Evolutionary conservation across 768 basidiomycete genomes (phyloP).

Genomic region (Trametes villosa): DNA sequence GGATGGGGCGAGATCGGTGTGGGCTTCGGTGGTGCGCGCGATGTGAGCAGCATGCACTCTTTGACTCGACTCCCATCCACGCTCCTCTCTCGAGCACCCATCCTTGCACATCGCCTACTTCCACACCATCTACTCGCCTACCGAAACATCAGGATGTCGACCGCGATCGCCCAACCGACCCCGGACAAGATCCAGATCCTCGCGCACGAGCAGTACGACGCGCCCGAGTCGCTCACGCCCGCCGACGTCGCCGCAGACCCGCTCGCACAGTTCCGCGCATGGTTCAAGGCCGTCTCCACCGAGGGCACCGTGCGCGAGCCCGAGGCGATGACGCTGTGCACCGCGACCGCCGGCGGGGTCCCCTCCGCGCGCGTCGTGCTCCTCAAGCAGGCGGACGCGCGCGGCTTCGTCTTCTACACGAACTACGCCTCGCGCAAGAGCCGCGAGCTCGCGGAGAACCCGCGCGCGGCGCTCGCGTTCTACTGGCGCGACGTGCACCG

Average conservation of each 20-base stretch:
- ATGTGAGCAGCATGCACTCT: slow-evolving; percentile 10
- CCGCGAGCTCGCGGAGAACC: slow-evolving; percentile 74
- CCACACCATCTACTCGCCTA: background rate
- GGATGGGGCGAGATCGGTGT: background rate
- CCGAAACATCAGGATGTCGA: slow-evolving; percentile 10
- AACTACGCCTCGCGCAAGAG: slow-evolving; percentile 97
- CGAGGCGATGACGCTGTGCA: slow-evolving; percentile 87
- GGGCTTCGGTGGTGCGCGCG: background rate
- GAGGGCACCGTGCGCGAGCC: slow-evolving; percentile 74
- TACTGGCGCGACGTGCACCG: slow-evolving; percentile 89
- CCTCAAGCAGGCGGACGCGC: slow-evolving; percentile 86
- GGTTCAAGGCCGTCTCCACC: slow-evolving; percentile 76
- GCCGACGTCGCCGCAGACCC: slow-evolving; percentile 66
- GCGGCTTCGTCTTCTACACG: slow-evolving; percentile 95
- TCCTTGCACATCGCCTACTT: background rate
- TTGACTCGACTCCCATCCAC: slow-evolving; percentile 10
- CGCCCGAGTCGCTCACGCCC: slow-evolving; percentile 68
- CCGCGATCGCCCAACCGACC: slow-evolving; percentile 46
- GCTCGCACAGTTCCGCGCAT: slow-evolving; percentile 81
- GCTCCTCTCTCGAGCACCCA: background rate
- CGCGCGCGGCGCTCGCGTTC: slow-evolving; percentile 81
- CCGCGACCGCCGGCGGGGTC: slow-evolving; percentile 69
- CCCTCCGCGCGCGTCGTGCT: slow-evolving; percentile 91
- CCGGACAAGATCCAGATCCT: slow-evolving; percentile 67
- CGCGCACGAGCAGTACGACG: slow-evolving; percentile 76